Percentiles rank a stretch among this genome's conserved stretches.
Evolutionary conservation across 2,329 filamentous ascomycete species (phyloP).

Genomic region (Alternaria viburni): DNA sequence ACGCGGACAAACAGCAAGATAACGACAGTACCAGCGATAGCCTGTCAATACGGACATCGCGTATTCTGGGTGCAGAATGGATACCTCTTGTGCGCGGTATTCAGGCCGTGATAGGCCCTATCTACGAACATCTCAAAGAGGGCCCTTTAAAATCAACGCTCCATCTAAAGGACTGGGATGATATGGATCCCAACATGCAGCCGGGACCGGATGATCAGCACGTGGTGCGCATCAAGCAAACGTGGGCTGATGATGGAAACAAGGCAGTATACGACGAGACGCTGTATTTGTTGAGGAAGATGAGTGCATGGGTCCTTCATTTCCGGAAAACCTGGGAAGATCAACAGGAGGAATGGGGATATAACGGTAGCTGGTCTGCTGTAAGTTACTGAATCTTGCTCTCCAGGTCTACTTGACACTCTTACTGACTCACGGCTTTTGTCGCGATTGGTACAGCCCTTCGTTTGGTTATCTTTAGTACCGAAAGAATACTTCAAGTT

Average conservation of each 20-base stretch:
- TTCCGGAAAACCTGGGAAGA: conserved; percentile 3
- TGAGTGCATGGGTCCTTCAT: conserved; percentile 18
- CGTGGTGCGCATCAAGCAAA: conserved; percentile 7
- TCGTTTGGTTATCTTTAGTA: conserved; percentile 22
- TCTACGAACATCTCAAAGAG: conserved; percentile 8
- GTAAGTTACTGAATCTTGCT: background rate
- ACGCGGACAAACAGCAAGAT: background rate
- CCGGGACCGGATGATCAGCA: conserved; percentile 12
- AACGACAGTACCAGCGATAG: background rate
- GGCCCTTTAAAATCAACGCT: conserved; percentile 23
- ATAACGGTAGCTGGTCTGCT: conserved; percentile 18
- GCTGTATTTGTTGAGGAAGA: conserved; percentile 12
- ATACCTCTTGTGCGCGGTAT: conserved; percentile 26
- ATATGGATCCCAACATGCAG: conserved; percentile 8
- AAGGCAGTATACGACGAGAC: conserved; percentile 15
- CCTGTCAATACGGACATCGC: conserved; percentile 7
- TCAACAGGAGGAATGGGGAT: conserved; percentile 5
- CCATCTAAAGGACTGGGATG: conserved; percentile 16
- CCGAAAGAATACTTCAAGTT: conserved; percentile 20
- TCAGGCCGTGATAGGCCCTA: conserved; percentile 8
- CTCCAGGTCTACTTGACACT: background rate
- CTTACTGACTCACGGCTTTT: background rate
- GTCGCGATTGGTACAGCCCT: conserved; percentile 1
- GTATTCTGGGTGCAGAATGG: conserved; percentile 27
- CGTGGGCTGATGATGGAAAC: conserved; percentile 14